These are phyloP conservation scores for Bipolaris cookei DNA, from an alignment of 2,329 filamentous ascomycete genomes.

Conservation along the genomic window DNA sequence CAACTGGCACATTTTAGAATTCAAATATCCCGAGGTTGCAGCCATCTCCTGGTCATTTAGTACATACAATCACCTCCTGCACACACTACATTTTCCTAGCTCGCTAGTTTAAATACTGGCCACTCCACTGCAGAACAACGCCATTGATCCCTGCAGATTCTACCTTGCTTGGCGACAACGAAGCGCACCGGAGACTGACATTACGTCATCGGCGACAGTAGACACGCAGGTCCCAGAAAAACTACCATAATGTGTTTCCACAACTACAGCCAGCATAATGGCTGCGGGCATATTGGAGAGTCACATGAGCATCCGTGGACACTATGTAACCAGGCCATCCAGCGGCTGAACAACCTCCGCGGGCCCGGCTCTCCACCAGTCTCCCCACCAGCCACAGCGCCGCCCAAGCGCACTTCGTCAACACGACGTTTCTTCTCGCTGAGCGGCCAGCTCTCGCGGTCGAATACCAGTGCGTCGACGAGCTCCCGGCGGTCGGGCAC, in stretches of 20 bases:
- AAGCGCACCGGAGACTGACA: neutral
- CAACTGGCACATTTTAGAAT: neutral
- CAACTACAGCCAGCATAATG: conserved; percentile 44
- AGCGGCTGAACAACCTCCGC: conserved; percentile 31
- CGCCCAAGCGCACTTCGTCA: conserved; percentile 30
- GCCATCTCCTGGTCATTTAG: conserved; percentile 8
- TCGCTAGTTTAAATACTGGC: conserved; percentile 7
- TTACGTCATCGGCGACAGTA: conserved; percentile 15
- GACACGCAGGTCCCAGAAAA: neutral
- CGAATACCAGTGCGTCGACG: conserved; percentile 25
- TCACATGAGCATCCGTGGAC: conserved; percentile 36
- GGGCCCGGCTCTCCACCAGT: conserved; percentile 40
- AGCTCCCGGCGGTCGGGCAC: conserved; percentile 23
- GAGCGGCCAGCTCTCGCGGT: conserved; percentile 33
- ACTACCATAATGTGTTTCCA: conserved; percentile 36
- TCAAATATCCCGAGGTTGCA: neutral
- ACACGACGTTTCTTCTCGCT: conserved; percentile 37
- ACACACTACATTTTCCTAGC: neutral
- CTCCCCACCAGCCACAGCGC: conserved; percentile 22
- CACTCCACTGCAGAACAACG: neutral
- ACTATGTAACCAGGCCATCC: conserved; percentile 34
- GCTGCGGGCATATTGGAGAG: conserved; percentile 45
- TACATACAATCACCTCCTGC: neutral
- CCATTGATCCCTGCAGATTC: conserved; percentile 10
- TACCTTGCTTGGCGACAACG: conserved; percentile 1